These are phyloP conservation scores for Metschnikowia drakensbergensis DNA, from an alignment of 805 yeast species.

Conservation along the genomic window DNA sequence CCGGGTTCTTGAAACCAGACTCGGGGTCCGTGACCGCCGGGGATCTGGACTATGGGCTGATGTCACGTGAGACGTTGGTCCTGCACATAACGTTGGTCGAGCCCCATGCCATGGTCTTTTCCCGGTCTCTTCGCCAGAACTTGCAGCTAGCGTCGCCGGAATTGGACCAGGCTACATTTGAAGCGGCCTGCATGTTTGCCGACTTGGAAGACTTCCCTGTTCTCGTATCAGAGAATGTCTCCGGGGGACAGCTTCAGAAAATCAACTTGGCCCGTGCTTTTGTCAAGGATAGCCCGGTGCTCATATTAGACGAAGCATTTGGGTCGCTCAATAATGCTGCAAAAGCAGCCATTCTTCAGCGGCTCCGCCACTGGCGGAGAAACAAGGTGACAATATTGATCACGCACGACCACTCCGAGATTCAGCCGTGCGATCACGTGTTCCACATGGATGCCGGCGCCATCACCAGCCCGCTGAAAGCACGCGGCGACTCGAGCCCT, in stretches of 20 bases:
- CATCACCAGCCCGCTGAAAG: background rate
- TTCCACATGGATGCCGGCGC: constrained; percentile 44
- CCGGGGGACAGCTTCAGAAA: constrained; percentile 92
- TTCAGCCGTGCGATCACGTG: constrained; percentile 55
- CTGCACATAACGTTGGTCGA: constrained; percentile 69
- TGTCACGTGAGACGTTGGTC: constrained; percentile 51
- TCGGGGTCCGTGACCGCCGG: constrained; percentile 60
- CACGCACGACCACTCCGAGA: constrained; percentile 70
- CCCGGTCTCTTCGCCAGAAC: constrained; percentile 18
- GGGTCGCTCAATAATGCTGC: constrained; percentile 69
- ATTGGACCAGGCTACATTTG: constrained; percentile 20
- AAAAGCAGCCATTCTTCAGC: constrained; percentile 43
- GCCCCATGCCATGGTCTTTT: constrained; percentile 63
- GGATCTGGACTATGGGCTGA: constrained; percentile 40
- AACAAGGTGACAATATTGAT: constrained; percentile 74
- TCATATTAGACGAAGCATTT: constrained; percentile 81
- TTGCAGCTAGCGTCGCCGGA: constrained; percentile 7
- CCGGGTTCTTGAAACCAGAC: constrained; percentile 51
- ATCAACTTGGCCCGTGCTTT: constrained; percentile 82
- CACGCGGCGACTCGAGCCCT: background rate
- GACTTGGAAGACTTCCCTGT: constrained; percentile 38
- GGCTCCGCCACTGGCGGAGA: constrained; percentile 55
- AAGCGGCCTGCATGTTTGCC: constrained; percentile 49
- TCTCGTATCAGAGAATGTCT: constrained; percentile 47
- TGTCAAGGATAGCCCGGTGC: constrained; percentile 65